These are phyloP conservation scores for Coemansia guatemalensis DNA, from an alignment of 192 early-diverging fungal species.

Conservation along the genomic window DNA sequence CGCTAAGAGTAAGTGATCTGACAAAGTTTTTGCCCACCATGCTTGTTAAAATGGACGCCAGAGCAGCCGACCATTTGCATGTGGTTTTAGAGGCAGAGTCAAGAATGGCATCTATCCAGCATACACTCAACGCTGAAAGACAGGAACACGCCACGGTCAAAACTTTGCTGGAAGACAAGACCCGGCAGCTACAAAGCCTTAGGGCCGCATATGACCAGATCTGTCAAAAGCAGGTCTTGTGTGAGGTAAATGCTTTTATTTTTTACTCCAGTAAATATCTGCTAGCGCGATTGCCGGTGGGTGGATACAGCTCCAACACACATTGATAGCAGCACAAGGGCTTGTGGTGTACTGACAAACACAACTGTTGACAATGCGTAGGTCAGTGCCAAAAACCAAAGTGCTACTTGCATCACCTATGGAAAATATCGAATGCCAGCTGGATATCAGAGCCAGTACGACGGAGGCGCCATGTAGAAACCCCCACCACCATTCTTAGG, in stretches of 20 bases:
- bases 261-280: not conserved
- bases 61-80: not conserved
- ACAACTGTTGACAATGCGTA: no score
- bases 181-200: constrained; percentile 54
- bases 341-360: no score
- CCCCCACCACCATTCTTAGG: no score
- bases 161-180: constrained; percentile 51
- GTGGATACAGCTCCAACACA: no score
- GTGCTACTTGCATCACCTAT: no score
- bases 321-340: no score
- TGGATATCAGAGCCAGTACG: no score
- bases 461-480: no score
- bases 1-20: not conserved
- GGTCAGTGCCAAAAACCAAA: no score
- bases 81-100: constrained; percentile 24
- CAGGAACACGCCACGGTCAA: constrained; percentile 22
- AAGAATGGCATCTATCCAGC: constrained; percentile 15
- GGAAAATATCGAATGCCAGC: no score
- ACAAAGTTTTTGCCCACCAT: not conserved
- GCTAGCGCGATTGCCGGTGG: not conserved
- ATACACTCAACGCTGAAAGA: constrained; percentile 23
- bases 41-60: not conserved
- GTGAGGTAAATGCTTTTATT: not conserved
- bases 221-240: not conserved
- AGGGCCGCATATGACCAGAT: constrained; percentile 31